Conservation (phyloP, 108 stramenopile genomes). For the Pseudonitzschia multistriata region DNA sequence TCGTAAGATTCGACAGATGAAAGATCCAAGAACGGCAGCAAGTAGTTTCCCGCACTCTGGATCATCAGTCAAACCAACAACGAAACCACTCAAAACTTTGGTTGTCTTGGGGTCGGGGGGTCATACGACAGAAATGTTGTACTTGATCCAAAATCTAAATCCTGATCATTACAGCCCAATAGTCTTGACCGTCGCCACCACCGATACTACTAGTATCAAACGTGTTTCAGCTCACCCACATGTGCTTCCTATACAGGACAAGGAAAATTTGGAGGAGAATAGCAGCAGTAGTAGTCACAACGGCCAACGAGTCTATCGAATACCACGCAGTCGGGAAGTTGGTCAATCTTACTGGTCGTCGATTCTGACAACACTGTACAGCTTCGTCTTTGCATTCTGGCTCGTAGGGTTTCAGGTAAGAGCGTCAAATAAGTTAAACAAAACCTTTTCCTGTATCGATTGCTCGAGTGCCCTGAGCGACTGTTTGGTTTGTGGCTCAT, state of each 20-base stretch:
- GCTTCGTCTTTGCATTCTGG: conserved; percentile 38
- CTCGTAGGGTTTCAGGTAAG: conserved; percentile 25
- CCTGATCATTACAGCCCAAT: conserved; percentile 53
- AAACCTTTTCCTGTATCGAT: no score
- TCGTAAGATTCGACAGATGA: not conserved
- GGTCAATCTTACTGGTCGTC: conserved; percentile 55
- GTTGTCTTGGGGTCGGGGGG: conserved; percentile 86
- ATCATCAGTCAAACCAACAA: not conserved
- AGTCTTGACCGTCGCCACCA: conserved; percentile 57
- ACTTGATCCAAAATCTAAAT: conserved; percentile 56
- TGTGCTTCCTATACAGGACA: conserved; percentile 3
- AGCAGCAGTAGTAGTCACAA: not conserved
- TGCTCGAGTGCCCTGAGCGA: no score
- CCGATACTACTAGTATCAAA: conserved; percentile 61
- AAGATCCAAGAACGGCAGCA: conserved; percentile 2
- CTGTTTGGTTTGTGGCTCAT: no score
- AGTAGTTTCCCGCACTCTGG: not conserved
- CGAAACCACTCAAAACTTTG: conserved; percentile 51
- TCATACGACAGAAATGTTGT: conserved; percentile 89
- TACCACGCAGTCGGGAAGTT: conserved; percentile 78
- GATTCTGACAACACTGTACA: conserved; percentile 50
- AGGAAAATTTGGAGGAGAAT: not conserved
- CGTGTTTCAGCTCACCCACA: conserved; percentile 43
- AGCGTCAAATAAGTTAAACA: no score
- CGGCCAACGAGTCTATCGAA: conserved; percentile 31